Percentiles rank a stretch among this genome's conserved stretches.
phyloP scores from a whole-genome alignment of 2,329 filamentous ascomycete genomes.

The Penicillium sp. region DNA sequence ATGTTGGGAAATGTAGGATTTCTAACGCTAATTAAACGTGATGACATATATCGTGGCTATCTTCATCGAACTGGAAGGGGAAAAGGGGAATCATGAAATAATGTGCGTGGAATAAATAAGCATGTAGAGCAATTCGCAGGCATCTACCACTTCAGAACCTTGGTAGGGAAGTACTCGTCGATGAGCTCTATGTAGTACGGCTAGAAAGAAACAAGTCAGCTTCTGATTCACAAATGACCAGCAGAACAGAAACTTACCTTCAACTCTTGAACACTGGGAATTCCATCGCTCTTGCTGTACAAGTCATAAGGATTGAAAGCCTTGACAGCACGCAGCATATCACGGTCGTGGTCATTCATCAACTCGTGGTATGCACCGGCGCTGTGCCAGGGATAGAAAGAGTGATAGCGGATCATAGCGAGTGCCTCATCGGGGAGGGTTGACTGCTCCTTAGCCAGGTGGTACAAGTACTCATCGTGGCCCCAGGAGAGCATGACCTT shows the following conservation, averaged over 20 bases:
- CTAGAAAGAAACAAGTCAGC: constrained; percentile 23
- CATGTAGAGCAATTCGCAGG: background rate
- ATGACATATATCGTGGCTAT: background rate
- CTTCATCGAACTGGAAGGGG: background rate
- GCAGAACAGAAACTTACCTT: constrained; percentile 46
- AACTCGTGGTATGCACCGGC: constrained; percentile 76
- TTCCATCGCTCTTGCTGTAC: constrained; percentile 85
- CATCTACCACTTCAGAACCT: constrained; percentile 66
- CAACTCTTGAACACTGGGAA: constrained; percentile 71
- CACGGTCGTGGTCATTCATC: constrained; percentile 78
- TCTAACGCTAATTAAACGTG: constrained; percentile 6
- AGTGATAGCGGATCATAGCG: constrained; percentile 91
- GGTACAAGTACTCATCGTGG: constrained; percentile 58
- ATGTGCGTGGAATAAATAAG: background rate
- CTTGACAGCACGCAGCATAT: constrained; percentile 75
- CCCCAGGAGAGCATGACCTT: constrained; percentile 91
- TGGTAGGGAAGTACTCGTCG: constrained; percentile 69
- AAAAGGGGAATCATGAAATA: constrained; percentile 21
- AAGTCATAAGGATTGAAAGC: constrained; percentile 91
- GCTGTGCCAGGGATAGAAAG: constrained; percentile 88
- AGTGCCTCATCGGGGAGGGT: constrained; percentile 76
- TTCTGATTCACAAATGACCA: background rate
- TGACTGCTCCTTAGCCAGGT: constrained; percentile 79
- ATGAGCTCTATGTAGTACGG: constrained; percentile 73
- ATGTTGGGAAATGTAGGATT: background rate